These are phyloP conservation scores for Golubevia sp. DNA, from an alignment of 1,284 basidiomycete genomes.

Conservation along the genomic window DNA sequence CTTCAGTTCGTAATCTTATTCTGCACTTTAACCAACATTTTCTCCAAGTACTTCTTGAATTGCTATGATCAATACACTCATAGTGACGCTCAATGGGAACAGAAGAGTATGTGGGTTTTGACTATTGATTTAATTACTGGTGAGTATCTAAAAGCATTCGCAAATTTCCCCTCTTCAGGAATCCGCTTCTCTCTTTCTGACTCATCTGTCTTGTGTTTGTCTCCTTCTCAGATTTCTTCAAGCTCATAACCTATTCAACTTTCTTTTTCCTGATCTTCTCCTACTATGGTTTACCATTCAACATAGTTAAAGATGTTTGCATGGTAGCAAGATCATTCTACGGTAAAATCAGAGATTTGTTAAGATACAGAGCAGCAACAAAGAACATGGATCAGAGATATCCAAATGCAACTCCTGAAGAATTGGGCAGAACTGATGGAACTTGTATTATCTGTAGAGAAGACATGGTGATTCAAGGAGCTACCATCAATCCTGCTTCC, in stretches of 20 bases:
- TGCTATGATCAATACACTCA: slow-evolving; percentile 79
- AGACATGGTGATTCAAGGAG: slow-evolving; percentile 71
- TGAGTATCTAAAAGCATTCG: not conserved
- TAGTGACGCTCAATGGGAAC: slow-evolving; percentile 79
- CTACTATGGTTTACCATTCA: slow-evolving; percentile 92
- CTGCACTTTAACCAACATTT: slow-evolving; percentile 77
- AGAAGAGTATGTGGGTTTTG: slow-evolving; percentile 95
- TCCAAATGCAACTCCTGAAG: slow-evolving; percentile 86
- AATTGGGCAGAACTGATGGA: slow-evolving; percentile 81
- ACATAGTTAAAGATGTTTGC: slow-evolving; percentile 95
- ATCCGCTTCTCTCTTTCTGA: not conserved
- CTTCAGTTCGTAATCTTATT: slow-evolving; percentile 73
- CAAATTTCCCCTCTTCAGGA: not conserved
- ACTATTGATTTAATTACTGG: slow-evolving; percentile 86
- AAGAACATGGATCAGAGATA: slow-evolving; percentile 96
- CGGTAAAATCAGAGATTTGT: slow-evolving; percentile 78
- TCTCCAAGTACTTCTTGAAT: slow-evolving; percentile 84
- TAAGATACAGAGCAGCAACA: slow-evolving; percentile 90
- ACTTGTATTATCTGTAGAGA: slow-evolving; percentile 99
- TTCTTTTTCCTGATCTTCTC: slow-evolving; percentile 92
- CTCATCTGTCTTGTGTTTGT: not conserved
- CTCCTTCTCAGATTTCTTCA: slow-evolving; percentile 76
- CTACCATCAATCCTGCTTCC: slow-evolving; percentile 31
- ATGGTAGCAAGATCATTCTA: slow-evolving; percentile 90
- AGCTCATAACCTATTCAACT: slow-evolving; percentile 85